These are phyloP conservation scores for Tetrahymena thermophila DNA, from an alignment of 73 alveolate genomes.

Conservation along the genomic window DNA sequence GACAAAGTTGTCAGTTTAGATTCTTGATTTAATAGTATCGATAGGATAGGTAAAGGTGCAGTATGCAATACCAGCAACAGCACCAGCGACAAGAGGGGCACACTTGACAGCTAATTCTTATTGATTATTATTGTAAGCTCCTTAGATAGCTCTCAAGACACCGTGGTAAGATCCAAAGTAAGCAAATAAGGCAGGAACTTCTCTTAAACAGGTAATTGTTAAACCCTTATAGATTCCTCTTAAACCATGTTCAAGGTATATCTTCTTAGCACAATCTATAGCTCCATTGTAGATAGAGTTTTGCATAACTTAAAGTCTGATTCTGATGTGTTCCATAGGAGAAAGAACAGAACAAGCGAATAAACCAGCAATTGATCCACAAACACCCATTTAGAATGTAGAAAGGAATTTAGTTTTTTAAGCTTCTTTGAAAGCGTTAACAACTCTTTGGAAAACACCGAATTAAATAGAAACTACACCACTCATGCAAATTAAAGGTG, in stretches of 20 bases:
- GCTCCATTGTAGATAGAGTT: not conserved
- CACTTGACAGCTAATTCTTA: not conserved
- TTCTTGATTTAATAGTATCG: slow-evolving; percentile 38
- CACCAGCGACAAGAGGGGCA: slow-evolving; percentile 35
- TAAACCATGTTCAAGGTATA: slow-evolving; percentile 21
- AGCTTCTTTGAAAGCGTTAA: slow-evolving; percentile 12
- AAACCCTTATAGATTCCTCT: slow-evolving; percentile 44
- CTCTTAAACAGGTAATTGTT: slow-evolving; percentile 29
- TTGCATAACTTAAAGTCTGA: slow-evolving; percentile 7
- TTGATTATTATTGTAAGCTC: not conserved
- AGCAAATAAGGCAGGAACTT: slow-evolving; percentile 15
- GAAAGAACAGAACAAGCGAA: not conserved
- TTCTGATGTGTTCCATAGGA: slow-evolving; percentile 22
- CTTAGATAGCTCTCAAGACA: not conserved
- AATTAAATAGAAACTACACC: slow-evolving; percentile 3
- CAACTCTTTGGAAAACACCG: slow-evolving; percentile 13
- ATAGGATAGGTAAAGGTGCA: slow-evolving; percentile 39
- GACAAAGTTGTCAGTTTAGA: slow-evolving; percentile 34
- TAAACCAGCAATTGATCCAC: slow-evolving; percentile 10
- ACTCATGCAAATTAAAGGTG: slow-evolving; percentile 2
- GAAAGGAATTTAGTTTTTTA: not conserved
- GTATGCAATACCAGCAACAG: slow-evolving; percentile 35
- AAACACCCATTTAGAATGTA: slow-evolving; percentile 10
- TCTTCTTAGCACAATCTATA: slow-evolving; percentile 4
- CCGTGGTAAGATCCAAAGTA: slow-evolving; percentile 21